Conservation (phyloP, 306 rosid species). For the Malus orientalis region DNA sequence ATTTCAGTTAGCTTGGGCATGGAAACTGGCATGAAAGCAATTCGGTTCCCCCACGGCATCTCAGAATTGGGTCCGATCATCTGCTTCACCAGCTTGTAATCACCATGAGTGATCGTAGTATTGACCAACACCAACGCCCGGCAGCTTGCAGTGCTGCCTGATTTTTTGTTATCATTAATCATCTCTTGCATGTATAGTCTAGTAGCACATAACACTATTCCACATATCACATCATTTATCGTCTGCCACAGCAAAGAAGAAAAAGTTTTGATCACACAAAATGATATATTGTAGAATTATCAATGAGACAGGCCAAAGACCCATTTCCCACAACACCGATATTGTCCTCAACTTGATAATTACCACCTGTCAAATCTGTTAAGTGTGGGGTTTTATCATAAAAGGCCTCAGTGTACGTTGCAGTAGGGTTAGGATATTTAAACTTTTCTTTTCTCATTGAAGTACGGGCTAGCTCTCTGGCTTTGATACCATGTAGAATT, state of each 20-base stretch:
- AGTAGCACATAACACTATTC: constrained; percentile 37
- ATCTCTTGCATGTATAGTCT: constrained; percentile 45
- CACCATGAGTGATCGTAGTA: constrained; percentile 33
- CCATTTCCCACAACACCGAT: no score
- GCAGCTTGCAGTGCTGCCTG: constrained; percentile 23
- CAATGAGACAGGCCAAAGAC: no score
- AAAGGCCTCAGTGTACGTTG: no score
- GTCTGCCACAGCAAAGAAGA: constrained; percentile 14
- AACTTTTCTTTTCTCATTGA: no score
- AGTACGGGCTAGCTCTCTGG: no score
- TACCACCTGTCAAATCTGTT: no score
- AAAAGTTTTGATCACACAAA: no score
- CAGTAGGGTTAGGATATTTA: no score
- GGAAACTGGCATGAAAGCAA: constrained; percentile 38
- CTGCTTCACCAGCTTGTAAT: constrained; percentile 40
- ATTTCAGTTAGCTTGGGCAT: constrained; percentile 31
- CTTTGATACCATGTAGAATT: no score
- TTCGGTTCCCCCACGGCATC: constrained; percentile 41
- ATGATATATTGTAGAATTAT: neutral
- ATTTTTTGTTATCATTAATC: neutral
- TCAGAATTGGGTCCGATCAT: constrained; percentile 24
- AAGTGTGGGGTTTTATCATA: no score
- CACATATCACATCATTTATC: constrained; percentile 43
- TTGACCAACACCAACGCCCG: constrained; percentile 51
- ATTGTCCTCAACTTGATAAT: no score